Percentiles rank a stretch among this genome's conserved stretches.
Conservation (phyloP, 2,329 filamentous ascomycete species). For the Daldinia eschscholtzii region DNA sequence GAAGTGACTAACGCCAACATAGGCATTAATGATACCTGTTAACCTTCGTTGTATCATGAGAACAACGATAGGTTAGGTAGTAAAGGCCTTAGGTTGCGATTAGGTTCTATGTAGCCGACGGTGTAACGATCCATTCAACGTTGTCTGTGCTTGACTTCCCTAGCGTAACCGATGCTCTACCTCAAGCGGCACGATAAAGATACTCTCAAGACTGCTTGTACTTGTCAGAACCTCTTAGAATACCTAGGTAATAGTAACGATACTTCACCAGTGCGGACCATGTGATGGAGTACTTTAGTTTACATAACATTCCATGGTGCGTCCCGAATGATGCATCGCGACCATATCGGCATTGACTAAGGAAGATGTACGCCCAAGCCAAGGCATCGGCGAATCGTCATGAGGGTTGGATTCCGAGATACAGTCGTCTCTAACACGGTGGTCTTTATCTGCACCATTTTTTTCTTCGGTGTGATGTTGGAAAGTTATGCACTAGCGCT, state of each 20-base stretch:
- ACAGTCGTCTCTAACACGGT: not conserved
- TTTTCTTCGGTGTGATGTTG: not conserved
- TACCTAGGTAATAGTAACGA: slow-evolving; percentile 3
- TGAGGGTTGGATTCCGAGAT: not conserved
- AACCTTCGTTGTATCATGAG: slow-evolving; percentile 5
- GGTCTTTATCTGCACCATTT: not conserved
- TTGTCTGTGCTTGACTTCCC: slow-evolving; percentile 7
- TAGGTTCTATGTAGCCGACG: slow-evolving; percentile 7
- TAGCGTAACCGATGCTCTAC: slow-evolving; percentile 6
- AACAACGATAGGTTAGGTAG: slow-evolving; percentile 2
- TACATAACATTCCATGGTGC: not conserved
- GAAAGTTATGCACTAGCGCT: not conserved
- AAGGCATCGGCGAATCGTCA: not conserved
- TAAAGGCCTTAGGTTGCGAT: slow-evolving; percentile 6
- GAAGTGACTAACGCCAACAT: slow-evolving; percentile 4
- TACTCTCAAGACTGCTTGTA: not conserved
- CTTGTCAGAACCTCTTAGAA: not conserved
- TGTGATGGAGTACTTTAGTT: not conserved
- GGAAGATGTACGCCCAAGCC: not conserved
- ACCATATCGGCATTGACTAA: not conserved
- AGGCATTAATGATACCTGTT: not conserved
- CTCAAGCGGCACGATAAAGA: not conserved
- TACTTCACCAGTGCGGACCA: not conserved
- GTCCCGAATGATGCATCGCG: not conserved
- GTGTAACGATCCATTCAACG: slow-evolving; percentile 40